A percentile compares a stretch with the other conserved stretches of the same genome.
Evolutionary conservation across 2,329 filamentous ascomycete species (phyloP).

Genomic region (Cucurbitaria berberidis): DNA sequence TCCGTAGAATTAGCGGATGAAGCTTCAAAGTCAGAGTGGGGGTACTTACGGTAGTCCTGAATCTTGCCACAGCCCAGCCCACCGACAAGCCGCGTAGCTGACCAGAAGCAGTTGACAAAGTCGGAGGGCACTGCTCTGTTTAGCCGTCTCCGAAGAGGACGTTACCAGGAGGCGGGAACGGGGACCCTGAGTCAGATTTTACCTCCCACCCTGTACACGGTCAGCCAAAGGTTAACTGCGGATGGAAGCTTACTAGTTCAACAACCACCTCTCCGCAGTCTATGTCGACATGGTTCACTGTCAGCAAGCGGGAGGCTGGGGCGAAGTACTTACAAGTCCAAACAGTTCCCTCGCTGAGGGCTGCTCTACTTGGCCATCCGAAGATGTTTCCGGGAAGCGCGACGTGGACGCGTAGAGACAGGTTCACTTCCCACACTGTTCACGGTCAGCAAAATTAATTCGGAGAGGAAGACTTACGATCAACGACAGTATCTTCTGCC

Average conservation of each 20-base stretch:
- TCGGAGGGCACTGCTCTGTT: too few relatives aligned
- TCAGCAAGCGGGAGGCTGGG: not conserved
- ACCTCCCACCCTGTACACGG: not conserved
- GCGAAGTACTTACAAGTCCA: not conserved
- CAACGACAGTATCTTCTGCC: not conserved
- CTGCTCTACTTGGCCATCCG: constrained; percentile 14
- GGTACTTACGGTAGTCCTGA: not conserved
- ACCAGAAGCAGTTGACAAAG: too few relatives aligned
- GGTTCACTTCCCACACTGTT: constrained; percentile 8
- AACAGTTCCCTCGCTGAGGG: not conserved
- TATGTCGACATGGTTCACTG: too few relatives aligned
- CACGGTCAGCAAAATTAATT: not conserved
- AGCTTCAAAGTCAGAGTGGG: not conserved
- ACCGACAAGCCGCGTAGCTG: too few relatives aligned
- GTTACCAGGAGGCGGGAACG: not conserved
- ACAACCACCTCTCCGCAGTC: too few relatives aligned
- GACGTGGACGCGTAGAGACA: constrained; percentile 17
- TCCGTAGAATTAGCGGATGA: not conserved
- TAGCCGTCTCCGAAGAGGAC: too few relatives aligned
- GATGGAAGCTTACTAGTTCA: not conserved
- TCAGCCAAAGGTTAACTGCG: not conserved
- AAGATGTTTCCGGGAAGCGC: constrained; percentile 13
- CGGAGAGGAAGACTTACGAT: not conserved
- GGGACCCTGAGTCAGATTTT: constrained; percentile 3
- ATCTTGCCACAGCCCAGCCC: too few relatives aligned